Percentiles rank a stretch among this genome's conserved stretches.
These are phyloP conservation scores for Fallopia convolvulus DNA, from an alignment of 148 eudicot species.

Conservation along the genomic window DNA sequence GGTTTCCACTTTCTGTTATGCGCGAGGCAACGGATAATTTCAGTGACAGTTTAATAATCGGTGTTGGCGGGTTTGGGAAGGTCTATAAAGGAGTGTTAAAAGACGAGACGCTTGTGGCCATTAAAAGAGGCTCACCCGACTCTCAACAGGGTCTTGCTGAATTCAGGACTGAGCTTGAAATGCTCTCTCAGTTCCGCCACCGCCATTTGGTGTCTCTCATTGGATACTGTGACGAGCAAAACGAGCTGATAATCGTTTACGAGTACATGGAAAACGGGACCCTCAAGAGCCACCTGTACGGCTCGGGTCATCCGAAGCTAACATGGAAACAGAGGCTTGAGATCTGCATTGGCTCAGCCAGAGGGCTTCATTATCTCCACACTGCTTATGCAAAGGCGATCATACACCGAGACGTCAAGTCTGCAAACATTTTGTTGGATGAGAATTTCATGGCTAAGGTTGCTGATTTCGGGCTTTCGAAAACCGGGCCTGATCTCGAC, in stretches of 20 bases:
- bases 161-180: constrained; percentile 82
- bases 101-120: constrained; percentile 84
- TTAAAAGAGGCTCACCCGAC: constrained; percentile 83
- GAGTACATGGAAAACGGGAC: constrained; percentile 98
- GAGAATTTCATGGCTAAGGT: constrained; percentile 84
- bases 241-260: constrained; percentile 83
- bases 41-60: constrained; percentile 72
- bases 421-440: constrained; percentile 88
- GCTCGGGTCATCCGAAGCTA: constrained; percentile 59
- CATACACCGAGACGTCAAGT: constrained; percentile 89
- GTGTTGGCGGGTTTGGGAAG: constrained; percentile 92
- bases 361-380: constrained; percentile 95
- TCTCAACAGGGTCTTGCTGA: constrained; percentile 91
- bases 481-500: constrained; percentile 83
- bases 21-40: constrained; percentile 75
- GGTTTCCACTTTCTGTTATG: constrained; percentile 56
- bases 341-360: constrained; percentile 85
- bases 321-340: constrained; percentile 91
- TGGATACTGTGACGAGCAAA: constrained; percentile 88
- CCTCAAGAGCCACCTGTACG: constrained; percentile 71
- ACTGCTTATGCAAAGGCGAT: constrained; percentile 84
- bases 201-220: constrained; percentile 87
- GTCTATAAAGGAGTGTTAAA: constrained; percentile 65
- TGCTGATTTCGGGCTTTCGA: constrained; percentile 91
- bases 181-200: constrained; percentile 84